Conservation (phyloP, 2,329 filamentous ascomycete species). For the Laburnicola sp. region DNA sequence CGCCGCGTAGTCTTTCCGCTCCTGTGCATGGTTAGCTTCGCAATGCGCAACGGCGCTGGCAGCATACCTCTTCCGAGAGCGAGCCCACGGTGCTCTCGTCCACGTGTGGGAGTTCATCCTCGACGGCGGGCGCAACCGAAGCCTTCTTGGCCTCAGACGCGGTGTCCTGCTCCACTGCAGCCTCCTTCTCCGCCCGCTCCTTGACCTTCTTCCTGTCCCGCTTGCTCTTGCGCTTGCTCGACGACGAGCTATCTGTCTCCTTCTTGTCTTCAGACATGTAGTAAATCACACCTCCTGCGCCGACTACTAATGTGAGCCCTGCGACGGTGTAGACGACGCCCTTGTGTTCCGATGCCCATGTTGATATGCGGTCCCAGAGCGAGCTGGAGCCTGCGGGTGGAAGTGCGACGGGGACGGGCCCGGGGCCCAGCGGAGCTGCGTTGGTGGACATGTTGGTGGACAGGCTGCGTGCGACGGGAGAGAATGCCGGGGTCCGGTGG, state of each 20-base stretch:
- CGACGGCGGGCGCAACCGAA: conserved; percentile 41
- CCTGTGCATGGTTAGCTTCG: conserved; percentile 55
- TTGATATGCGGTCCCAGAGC: conserved; percentile 85
- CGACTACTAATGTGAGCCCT: conserved; percentile 88
- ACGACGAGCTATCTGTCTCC: conserved; percentile 34
- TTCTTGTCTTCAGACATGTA: conserved; percentile 68
- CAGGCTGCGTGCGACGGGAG: conserved; percentile 10
- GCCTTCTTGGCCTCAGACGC: conserved; percentile 43
- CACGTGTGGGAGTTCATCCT: conserved; percentile 55
- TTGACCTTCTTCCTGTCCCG: conserved; percentile 89
- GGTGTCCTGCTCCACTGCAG: conserved; percentile 45
- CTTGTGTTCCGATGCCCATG: conserved; percentile 95
- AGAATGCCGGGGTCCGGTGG: background rate
- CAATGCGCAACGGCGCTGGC: background rate
- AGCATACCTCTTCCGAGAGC: conserved; percentile 48
- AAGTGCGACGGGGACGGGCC: conserved; percentile 41
- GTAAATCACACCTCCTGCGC: conserved; percentile 89
- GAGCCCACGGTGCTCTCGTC: conserved; percentile 50
- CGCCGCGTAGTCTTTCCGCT: conserved; percentile 82
- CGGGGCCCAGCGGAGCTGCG: conserved; percentile 33
- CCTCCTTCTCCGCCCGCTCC: conserved; percentile 62
- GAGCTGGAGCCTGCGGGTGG: conserved; percentile 62
- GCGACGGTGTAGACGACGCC: conserved; percentile 94
- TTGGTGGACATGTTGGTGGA: conserved; percentile 40
- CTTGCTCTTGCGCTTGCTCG: conserved; percentile 74